Evolutionary conservation across 306 rosid species (phyloP).

Genomic region (Quercus bicolor): DNA sequence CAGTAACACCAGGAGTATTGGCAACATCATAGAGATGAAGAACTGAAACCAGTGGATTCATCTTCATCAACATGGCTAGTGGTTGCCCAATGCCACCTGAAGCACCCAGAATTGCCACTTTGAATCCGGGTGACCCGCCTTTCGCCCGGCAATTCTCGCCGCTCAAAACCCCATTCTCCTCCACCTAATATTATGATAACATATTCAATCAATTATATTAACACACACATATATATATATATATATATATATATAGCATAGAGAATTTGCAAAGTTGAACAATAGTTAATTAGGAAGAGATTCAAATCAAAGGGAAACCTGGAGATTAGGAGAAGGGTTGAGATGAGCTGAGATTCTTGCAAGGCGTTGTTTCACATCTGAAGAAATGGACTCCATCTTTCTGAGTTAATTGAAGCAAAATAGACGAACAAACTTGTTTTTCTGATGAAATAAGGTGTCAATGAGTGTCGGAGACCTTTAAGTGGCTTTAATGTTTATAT

Average conservation of each 20-base stretch:
- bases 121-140: constrained; percentile 88
- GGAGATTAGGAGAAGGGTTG: constrained; percentile 41
- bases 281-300: not conserved
- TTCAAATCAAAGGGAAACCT: constrained; percentile 30
- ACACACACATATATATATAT: too few species aligned
- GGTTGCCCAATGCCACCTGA: constrained; percentile 98
- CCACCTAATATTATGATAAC: constrained; percentile 28
- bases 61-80: constrained; percentile 86
- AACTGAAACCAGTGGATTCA: constrained; percentile 83
- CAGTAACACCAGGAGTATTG: constrained; percentile 92
- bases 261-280: too few species aligned
- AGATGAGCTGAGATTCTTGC: constrained; percentile 65
- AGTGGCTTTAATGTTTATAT: not conserved
- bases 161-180: constrained; percentile 36
- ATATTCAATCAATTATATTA: too few species aligned
- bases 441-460: too few species aligned
- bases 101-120: constrained; percentile 89
- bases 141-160: constrained; percentile 69
- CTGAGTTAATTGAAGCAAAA: too few species aligned
- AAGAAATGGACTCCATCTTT: constrained; percentile 39
- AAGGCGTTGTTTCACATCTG: constrained; percentile 48
- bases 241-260: too few species aligned
- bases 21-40: constrained; percentile 98
- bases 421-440: too few species aligned
- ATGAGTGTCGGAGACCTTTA: too few species aligned